Evolutionary conservation across 106 monocot genomes (phyloP).

Genomic region (Apostasia shenzhenica): DNA sequence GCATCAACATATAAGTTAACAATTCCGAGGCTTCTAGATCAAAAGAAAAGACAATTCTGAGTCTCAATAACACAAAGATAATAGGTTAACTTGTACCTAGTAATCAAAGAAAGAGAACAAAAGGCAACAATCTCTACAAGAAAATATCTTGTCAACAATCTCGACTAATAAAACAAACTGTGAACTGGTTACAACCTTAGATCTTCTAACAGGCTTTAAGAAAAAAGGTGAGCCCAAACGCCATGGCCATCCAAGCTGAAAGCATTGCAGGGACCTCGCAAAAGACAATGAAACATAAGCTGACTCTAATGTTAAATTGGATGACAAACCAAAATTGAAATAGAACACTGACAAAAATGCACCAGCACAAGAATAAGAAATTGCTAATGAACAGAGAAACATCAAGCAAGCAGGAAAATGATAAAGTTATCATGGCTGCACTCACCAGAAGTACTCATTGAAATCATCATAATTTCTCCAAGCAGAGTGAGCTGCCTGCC

Average conservation of each 20-base stretch:
- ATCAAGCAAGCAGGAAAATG: background rate
- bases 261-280: constrained; percentile 69
- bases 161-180: too few relatives aligned
- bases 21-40: too few relatives aligned
- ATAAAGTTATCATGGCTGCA: background rate
- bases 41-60: too few relatives aligned
- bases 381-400: background rate
- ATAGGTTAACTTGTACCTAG: too few relatives aligned
- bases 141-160: too few relatives aligned
- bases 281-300: constrained; percentile 3
- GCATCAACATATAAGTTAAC: too few relatives aligned
- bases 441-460: constrained; percentile 86
- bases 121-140: too few relatives aligned
- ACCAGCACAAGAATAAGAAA: background rate
- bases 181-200: constrained; percentile 31
- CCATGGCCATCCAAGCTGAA: constrained; percentile 93
- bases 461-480: constrained; percentile 99
- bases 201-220: constrained; percentile 37
- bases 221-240: constrained; percentile 59
- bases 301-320: too few relatives aligned
- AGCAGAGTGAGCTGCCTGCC: constrained; percentile 82
- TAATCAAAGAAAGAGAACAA: too few relatives aligned
- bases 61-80: too few relatives aligned
- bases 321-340: background rate
- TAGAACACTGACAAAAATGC: background rate